Percentiles rank a stretch among this genome's conserved stretches.
These are phyloP conservation scores for Gypsophila paniculata DNA, from an alignment of 179 eudicot species.

Conservation along the genomic window DNA sequence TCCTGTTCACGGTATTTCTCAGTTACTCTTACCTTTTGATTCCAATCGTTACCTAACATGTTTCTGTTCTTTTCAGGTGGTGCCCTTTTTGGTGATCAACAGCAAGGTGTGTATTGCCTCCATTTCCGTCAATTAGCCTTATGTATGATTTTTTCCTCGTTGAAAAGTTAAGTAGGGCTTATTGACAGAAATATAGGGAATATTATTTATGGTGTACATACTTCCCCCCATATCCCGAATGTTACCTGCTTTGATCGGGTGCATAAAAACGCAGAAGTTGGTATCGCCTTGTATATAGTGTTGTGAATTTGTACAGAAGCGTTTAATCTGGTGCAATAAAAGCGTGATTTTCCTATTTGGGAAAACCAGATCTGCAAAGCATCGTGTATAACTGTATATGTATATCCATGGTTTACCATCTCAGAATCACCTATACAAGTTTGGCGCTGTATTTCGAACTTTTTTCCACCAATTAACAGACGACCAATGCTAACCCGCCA, in stretches of 20 bases:
- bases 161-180: neutral
- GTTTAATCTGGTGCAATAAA: constrained; percentile 14
- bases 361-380: neutral
- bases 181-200: neutral
- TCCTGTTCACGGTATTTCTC: neutral
- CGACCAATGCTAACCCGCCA: too few species aligned
- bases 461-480: too few species aligned
- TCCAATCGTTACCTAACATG: neutral
- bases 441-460: too few species aligned
- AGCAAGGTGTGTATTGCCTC: neutral
- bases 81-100: constrained; percentile 37
- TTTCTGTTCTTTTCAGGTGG: constrained; percentile 31
- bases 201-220: constrained; percentile 23
- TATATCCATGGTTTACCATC: too few species aligned
- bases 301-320: constrained; percentile 28
- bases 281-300: constrained; percentile 23
- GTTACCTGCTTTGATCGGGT: neutral
- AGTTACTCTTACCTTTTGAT: neutral
- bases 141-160: neutral
- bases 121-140: neutral
- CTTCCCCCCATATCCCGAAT: neutral
- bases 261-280: constrained; percentile 2
- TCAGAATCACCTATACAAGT: too few species aligned
- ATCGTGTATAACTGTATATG: too few species aligned
- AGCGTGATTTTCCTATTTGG: neutral